Conservation (phyloP, 2,329 filamentous ascomycete species). For the Fusarium paranaense region DNA sequence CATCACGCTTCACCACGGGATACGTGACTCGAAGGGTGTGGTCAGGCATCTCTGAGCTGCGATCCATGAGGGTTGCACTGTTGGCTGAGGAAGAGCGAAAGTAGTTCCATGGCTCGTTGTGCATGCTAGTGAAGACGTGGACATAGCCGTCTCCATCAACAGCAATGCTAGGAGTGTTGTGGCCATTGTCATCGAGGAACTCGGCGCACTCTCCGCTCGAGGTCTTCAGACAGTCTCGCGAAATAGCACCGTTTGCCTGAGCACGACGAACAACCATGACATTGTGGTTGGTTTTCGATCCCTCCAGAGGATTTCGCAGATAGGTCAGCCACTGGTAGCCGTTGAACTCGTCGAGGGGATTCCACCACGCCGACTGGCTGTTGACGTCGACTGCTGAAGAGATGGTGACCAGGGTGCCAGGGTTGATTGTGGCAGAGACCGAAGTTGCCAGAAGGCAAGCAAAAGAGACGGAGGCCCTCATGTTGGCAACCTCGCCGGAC, state of each 20-base stretch:
- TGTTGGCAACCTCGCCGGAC: neutral
- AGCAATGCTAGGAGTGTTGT: slow-evolving; percentile 38
- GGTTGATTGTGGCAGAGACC: slow-evolving; percentile 20
- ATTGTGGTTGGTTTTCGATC: slow-evolving; percentile 39
- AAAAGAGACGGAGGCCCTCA: slow-evolving; percentile 7
- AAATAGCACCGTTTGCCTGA: slow-evolving; percentile 27
- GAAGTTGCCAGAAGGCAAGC: slow-evolving; percentile 10
- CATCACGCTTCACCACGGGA: slow-evolving; percentile 23
- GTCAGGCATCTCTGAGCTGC: slow-evolving; percentile 38
- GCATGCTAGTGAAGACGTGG: slow-evolving; percentile 46
- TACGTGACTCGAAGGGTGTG: slow-evolving; percentile 24
- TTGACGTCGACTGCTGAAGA: slow-evolving; percentile 35
- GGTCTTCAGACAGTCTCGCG: slow-evolving; percentile 39
- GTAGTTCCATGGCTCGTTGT: slow-evolving; percentile 43
- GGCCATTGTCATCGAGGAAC: slow-evolving; percentile 40
- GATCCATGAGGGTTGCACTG: slow-evolving; percentile 35
- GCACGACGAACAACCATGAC: slow-evolving; percentile 42
- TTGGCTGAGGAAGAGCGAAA: slow-evolving; percentile 37
- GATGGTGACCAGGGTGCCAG: slow-evolving; percentile 28
- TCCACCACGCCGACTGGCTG: slow-evolving; percentile 44
- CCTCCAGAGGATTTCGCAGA: slow-evolving; percentile 37
- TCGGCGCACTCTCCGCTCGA: slow-evolving; percentile 30
- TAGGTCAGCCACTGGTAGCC: slow-evolving; percentile 41
- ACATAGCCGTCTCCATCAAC: slow-evolving; percentile 43
- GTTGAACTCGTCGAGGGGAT: slow-evolving; percentile 40